These are phyloP conservation scores for Carex kokanica DNA, from an alignment of 176 grass and related monocot species.

Conservation along the genomic window DNA sequence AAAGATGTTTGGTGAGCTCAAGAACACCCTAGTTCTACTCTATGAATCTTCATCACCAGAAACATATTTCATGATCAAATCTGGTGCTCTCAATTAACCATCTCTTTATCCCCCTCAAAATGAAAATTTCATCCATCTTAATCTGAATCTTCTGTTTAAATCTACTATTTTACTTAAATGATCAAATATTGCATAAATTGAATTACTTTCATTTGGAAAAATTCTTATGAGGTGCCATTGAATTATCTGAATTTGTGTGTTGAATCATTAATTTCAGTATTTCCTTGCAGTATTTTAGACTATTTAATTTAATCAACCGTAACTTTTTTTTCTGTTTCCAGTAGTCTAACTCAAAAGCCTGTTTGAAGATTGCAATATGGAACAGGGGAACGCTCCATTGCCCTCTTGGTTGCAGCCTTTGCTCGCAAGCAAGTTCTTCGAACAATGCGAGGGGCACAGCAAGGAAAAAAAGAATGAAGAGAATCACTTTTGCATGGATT, in stretches of 20 bases:
- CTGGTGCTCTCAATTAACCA: background rate
- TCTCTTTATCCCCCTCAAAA: background rate
- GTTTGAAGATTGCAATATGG: background rate
- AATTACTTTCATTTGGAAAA: background rate
- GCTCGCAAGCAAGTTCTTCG: conserved; percentile 15
- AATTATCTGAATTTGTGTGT: background rate
- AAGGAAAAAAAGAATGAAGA: background rate
- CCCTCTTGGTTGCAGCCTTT: conserved; percentile 14
- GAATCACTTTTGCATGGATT: conserved; percentile 21
- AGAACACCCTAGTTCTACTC: too few species aligned
- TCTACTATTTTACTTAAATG: background rate
- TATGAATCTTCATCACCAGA: background rate
- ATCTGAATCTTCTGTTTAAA: background rate
- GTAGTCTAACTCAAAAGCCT: background rate
- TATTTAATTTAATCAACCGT: background rate
- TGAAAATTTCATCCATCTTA: background rate
- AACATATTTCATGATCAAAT: background rate
- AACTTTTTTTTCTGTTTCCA: background rate
- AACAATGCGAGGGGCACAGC: background rate
- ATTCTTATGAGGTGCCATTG: background rate
- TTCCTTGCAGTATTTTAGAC: background rate
- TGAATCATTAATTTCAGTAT: background rate
- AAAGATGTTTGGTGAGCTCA: too few species aligned
- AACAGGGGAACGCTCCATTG: background rate
- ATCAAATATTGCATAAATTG: background rate